Percentiles rank a stretch among this genome's conserved stretches.
Conservation (phyloP, 306 rosid species). For the Rubus idaeus region DNA sequence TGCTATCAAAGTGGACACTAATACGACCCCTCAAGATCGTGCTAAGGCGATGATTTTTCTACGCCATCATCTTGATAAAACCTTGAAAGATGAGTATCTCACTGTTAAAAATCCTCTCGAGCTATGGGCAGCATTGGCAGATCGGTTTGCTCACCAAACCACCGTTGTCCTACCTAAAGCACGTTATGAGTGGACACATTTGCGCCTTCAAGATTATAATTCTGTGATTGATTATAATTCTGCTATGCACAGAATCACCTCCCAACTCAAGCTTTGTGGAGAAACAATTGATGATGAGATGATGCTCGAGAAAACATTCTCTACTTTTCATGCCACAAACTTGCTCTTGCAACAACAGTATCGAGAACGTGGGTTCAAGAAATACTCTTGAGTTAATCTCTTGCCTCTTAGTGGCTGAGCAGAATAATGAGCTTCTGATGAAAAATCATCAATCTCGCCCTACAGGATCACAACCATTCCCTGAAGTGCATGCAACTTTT, state of each 20-base stretch:
- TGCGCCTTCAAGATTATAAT: background rate
- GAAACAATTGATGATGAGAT: background rate
- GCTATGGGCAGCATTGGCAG: background rate
- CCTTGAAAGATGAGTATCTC: background rate
- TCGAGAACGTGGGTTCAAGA: background rate
- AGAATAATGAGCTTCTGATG: constrained; percentile 3
- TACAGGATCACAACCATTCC: background rate
- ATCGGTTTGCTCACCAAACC: background rate
- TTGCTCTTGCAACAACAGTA: background rate
- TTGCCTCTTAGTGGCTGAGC: background rate
- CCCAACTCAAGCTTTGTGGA: background rate
- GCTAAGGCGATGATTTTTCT: background rate
- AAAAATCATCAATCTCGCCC: background rate
- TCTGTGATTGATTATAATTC: background rate
- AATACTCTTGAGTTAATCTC: background rate
- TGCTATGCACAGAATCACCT: background rate
- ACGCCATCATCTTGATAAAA: background rate
- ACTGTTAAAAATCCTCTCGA: background rate
- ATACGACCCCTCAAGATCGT: too few relatives aligned
- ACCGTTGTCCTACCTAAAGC: background rate
- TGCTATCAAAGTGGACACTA: too few relatives aligned
- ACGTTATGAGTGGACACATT: background rate
- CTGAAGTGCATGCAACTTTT: background rate
- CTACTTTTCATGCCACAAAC: background rate
- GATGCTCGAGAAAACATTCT: background rate